Evolutionary conservation across 805 yeast species (phyloP).

Genomic region (Metschnikowia arizonensis): DNA sequence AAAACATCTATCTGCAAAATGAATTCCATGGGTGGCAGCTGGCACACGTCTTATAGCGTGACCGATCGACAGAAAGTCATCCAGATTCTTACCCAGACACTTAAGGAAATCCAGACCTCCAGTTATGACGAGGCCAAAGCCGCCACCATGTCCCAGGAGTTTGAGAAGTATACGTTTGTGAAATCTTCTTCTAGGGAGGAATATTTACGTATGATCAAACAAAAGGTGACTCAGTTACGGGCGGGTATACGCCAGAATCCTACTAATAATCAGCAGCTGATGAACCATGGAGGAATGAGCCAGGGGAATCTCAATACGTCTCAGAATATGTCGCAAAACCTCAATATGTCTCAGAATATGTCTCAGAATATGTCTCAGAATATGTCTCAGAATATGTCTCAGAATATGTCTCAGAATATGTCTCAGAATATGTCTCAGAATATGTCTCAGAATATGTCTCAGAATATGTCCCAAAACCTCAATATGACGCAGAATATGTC

Average conservation of each 20-base stretch:
- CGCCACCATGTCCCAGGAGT: conserved; percentile 57
- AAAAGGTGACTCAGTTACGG: conserved; percentile 34
- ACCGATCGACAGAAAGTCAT: conserved; percentile 40
- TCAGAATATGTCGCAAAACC: neutral
- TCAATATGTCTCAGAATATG: no score
- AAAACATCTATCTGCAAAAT: conserved; percentile 7
- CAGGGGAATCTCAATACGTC: no score
- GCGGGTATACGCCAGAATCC: conserved; percentile 12
- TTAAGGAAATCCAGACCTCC: conserved; percentile 34
- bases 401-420: no score
- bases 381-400: neutral
- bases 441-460: no score
- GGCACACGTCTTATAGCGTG: conserved; percentile 24
- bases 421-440: neutral
- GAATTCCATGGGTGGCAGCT: conserved; percentile 23
- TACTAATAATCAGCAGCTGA: neutral
- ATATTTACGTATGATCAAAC: conserved; percentile 44
- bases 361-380: no score
- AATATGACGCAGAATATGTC: no score
- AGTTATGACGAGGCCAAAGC: conserved; percentile 35
- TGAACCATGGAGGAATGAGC: neutral
- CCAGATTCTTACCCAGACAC: conserved; percentile 33
- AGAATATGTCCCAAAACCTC: neutral
- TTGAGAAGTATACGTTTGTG: conserved; percentile 61
- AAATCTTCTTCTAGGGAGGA: conserved; percentile 56